phyloP scores from a whole-genome alignment of 257 asterid genomes.

The Penstemon newberryi region DNA sequence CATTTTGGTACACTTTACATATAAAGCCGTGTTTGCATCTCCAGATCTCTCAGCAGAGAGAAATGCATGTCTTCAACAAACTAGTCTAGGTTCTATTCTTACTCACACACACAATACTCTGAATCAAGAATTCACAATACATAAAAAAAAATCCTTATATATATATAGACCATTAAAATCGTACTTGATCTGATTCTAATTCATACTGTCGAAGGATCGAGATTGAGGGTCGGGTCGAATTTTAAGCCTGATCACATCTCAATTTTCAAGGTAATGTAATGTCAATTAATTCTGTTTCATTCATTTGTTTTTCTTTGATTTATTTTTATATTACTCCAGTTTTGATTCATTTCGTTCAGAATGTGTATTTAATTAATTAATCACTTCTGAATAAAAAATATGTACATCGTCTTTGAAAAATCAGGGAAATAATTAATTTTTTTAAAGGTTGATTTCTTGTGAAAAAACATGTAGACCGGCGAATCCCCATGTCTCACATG shows the following conservation, averaged over 20 bases:
- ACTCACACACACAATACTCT: neutral
- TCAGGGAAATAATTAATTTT: neutral
- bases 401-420: neutral
- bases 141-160: neutral
- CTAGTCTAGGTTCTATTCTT: neutral
- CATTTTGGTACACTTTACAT: slow-evolving; percentile 21
- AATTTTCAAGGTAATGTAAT: neutral
- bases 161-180: neutral
- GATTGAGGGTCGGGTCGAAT: neutral
- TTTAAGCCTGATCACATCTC: neutral
- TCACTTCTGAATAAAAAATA: neutral
- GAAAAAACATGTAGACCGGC: no score
- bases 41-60: slow-evolving; percentile 32
- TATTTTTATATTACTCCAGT: no score
- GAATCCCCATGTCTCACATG: no score
- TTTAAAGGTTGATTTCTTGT: no score
- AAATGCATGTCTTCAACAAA: neutral
- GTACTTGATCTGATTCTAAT: neutral
- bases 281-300: neutral
- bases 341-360: neutral
- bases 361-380: neutral
- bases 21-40: slow-evolving; percentile 19
- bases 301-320: neutral
- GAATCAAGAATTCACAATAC: neutral
- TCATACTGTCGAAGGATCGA: neutral